Conservation (phyloP, 2,329 filamentous ascomycete genomes). For the Diaporthe aspalathi region DNA sequence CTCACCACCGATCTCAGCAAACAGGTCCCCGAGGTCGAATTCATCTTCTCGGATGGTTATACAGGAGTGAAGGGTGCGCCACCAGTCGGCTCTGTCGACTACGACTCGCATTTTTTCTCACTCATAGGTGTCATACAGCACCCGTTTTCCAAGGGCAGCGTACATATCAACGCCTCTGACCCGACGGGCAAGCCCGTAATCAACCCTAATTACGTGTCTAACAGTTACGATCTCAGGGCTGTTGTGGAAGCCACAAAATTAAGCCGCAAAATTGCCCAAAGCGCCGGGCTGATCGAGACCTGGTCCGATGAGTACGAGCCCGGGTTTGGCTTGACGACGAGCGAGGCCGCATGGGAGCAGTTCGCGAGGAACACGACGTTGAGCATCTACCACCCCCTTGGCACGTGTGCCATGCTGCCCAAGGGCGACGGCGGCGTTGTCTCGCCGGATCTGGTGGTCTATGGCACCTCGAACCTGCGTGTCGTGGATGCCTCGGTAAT, state of each 20-base stretch:
- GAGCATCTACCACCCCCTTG: slow-evolving; percentile 24
- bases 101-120: slow-evolving; percentile 16
- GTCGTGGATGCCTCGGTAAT: slow-evolving; percentile 33
- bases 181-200: slow-evolving; percentile 10
- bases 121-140: slow-evolving; percentile 23
- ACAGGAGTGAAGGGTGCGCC: slow-evolving; percentile 14
- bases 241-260: slow-evolving; percentile 9
- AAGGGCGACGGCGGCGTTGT: slow-evolving; percentile 33
- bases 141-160: slow-evolving; percentile 23
- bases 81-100: background rate
- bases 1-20: slow-evolving; percentile 4
- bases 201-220: slow-evolving; percentile 7
- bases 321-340: slow-evolving; percentile 1
- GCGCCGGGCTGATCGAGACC: background rate
- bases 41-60: slow-evolving; percentile 17
- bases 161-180: slow-evolving; percentile 23
- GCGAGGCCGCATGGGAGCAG: slow-evolving; percentile 11
- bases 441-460: slow-evolving; percentile 32
- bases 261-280: slow-evolving; percentile 8
- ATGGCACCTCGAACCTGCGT: slow-evolving; percentile 33
- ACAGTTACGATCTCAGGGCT: slow-evolving; percentile 16
- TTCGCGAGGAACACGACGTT: slow-evolving; percentile 18
- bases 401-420: slow-evolving; percentile 35
- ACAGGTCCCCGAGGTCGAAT: slow-evolving; percentile 11
- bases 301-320: slow-evolving; percentile 28